Percentiles rank a stretch among this genome's conserved stretches.
Conservation (phyloP, 202 grass and related monocot genomes). For the Saccharum hybrid region DNA sequence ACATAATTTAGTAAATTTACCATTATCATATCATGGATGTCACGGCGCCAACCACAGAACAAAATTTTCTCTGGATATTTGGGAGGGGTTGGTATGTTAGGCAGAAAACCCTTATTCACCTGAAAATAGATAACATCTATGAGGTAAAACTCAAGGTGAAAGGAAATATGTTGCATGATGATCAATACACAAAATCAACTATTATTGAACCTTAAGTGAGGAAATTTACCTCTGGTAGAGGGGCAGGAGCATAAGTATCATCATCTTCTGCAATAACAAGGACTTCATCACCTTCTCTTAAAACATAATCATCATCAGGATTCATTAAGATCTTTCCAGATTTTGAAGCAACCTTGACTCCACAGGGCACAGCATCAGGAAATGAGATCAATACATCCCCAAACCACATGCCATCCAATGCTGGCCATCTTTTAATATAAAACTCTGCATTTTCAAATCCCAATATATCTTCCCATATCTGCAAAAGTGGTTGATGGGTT, state of each 20-base stretch:
- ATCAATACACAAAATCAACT: slow-evolving; percentile 3
- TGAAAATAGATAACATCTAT: slow-evolving; percentile 48
- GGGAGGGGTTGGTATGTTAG: slow-evolving; percentile 69
- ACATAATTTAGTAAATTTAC: slow-evolving; percentile 52
- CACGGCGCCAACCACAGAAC: slow-evolving; percentile 98
- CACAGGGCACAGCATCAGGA: slow-evolving; percentile 93
- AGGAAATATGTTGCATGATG: background rate
- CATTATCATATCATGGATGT: slow-evolving; percentile 99
- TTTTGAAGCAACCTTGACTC: slow-evolving; percentile 84
- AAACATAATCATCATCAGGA: slow-evolving; percentile 82
- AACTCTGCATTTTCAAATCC: slow-evolving; percentile 99
- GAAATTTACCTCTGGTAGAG: slow-evolving; percentile 63
- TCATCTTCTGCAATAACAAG: slow-evolving; percentile 99
- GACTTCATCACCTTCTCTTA: slow-evolving; percentile 87
- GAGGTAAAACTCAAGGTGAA: slow-evolving; percentile 24
- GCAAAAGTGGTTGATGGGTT: slow-evolving; percentile 33
- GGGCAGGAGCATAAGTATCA: slow-evolving; percentile 84
- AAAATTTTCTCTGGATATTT: slow-evolving; percentile 98
- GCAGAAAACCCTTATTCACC: slow-evolving; percentile 78
- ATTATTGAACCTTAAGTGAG: slow-evolving; percentile 19
- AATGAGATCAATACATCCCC: slow-evolving; percentile 90
- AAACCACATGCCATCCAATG: slow-evolving; percentile 90
- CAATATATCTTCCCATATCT: slow-evolving; percentile 99
- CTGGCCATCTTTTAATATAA: slow-evolving; percentile 91
- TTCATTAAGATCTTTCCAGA: slow-evolving; percentile 86